Evolutionary conservation across 305 asterid species (phyloP), one percentile per base, ranked within the genome.

Genomic region (Solanum hybrid): DNA sequence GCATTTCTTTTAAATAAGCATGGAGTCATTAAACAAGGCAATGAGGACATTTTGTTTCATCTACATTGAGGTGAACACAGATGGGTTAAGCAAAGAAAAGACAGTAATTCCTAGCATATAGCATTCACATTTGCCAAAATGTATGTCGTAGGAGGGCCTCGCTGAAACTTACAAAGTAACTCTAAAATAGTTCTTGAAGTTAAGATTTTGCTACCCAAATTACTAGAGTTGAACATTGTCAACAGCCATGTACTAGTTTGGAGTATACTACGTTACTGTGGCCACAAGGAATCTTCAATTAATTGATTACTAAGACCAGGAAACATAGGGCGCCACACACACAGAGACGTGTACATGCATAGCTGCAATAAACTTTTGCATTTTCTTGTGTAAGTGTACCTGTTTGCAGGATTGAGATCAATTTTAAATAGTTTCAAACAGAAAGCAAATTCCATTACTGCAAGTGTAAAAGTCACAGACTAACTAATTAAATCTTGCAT

Each of bases 401-500:
- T 85, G n/a, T 57, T 85, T 85, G 88, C 51, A 85, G 33, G 88
- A 57, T 32, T 32, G 24, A 22, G 78, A 57, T 57, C 32, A 61
- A 33, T 85, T 61, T 20, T 57, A 29, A 84, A 57, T 14, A 85
- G 51, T 85, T 85, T 61, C 88, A 85, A 85, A 61, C 32, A n/a
- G 38, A 85, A 85, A 85, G 88, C n/a, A 4, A n/a, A 85, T 11
- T 85, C 29, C 45, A 11, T 10, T 57, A 85, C 88, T 57, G 76
- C 7, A 61, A 85, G n/a, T 85, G 45, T 57, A 45, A 12, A 84
- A 85, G 45, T 57, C 78, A 32, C 39, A 57, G 45, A 85, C 11
- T 32, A 85, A 72, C 78, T 26, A 5, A 57, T 3, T 20, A 22
- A 22, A 75, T 33, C 14, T 76, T 86, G 89, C 94, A 89, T 96